Evolutionary conservation across 768 basidiomycete genomes (phyloP).

Genomic region (Termitomyces sp.): DNA sequence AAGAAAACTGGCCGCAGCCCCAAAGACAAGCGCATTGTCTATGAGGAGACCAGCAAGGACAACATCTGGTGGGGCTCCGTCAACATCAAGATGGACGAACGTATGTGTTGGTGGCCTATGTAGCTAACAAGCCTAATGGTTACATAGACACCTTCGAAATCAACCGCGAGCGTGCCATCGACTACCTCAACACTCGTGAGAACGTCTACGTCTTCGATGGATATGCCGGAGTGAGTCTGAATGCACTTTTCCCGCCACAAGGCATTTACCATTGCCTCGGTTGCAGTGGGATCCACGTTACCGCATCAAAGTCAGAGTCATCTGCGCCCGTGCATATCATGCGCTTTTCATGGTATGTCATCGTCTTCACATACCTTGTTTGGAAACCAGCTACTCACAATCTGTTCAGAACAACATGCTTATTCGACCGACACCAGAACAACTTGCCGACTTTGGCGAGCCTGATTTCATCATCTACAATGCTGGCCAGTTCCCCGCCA

Average conservation of each 20-base stretch:
- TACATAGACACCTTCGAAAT: constrained; percentile 93
- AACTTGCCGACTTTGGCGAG: constrained; percentile 91
- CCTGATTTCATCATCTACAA: constrained; percentile 99
- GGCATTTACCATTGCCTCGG: constrained; percentile 5
- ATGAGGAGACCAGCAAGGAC: constrained; percentile 92
- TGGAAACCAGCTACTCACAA: constrained; percentile 9
- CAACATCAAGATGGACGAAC: constrained; percentile 98
- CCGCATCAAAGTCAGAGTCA: constrained; percentile 99
- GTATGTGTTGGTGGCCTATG: constrained; percentile 35
- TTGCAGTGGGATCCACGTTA: constrained; percentile 94
- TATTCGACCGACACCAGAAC: constrained; percentile 94
- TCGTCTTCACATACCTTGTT: constrained; percentile 6
- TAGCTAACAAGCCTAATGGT: background rate
- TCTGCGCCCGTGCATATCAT: constrained; percentile 97
- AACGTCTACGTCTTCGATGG: constrained; percentile 99
- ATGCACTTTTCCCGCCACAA: constrained; percentile 1
- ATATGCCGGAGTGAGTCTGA: constrained; percentile 67
- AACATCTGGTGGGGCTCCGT: constrained; percentile 99
- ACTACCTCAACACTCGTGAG: constrained; percentile 97
- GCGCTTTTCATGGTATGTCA: constrained; percentile 91
- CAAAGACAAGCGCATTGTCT: constrained; percentile 99
- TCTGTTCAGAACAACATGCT: constrained; percentile 89
- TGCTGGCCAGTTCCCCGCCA: constrained; percentile 99
- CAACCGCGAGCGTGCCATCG: constrained; percentile 97
- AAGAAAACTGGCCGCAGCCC: constrained; percentile 98